Base-by-base conservation (phyloP, 495 filamentous ascomycete genomes). In the Apiosordaria backusii region DNA sequence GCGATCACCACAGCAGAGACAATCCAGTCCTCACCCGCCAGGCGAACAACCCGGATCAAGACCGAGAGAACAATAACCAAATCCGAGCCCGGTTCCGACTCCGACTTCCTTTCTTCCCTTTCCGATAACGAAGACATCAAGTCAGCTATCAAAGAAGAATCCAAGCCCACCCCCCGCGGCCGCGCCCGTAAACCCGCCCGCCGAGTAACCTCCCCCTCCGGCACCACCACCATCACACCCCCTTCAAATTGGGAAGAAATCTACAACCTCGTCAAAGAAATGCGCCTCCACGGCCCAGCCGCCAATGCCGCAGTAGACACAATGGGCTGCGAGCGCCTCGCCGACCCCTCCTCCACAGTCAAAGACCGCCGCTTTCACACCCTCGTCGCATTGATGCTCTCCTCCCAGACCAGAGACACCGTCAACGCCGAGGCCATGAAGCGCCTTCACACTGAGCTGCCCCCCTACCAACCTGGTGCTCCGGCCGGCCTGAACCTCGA, bases 381-480 rank as follows among this genome's bases (percentile, higher is more conserved):
- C 3, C 84, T 99, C 26, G 85, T 96, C 26, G 87, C 94, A 3
- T 80, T 99, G 62, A 98, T 99, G 96, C 87, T 99, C n/a, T 94
- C 90, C 4, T 90, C 87, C 15, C 95, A 99, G 74, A 99, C 95
- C 2, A 97, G 97, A 73, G 95, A 99, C 77, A 97, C 94, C 0
- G 90, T 93, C 54, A 99, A 89, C 19, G 91, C 94, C 0, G 85
- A 87, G 15, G 93, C 92, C 10, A 96, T 99, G 89, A 80, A 80
- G 63, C 84, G 88, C 4, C 78, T 99, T 62, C 88, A 93, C 65
- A 88, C 84, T 0, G 86, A 92, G 60, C 86, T 98, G 50, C 88
- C 84, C 68, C 77, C 81, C 16, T 75, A 78, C 60, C 69, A 70
- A 4, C 64, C 75, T 15, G 74, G 72, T 19, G 76, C 71, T 4